These are phyloP conservation scores for Cicer cuneatum DNA, from an alignment of 306 rosid genomes.

Conservation along the genomic window DNA sequence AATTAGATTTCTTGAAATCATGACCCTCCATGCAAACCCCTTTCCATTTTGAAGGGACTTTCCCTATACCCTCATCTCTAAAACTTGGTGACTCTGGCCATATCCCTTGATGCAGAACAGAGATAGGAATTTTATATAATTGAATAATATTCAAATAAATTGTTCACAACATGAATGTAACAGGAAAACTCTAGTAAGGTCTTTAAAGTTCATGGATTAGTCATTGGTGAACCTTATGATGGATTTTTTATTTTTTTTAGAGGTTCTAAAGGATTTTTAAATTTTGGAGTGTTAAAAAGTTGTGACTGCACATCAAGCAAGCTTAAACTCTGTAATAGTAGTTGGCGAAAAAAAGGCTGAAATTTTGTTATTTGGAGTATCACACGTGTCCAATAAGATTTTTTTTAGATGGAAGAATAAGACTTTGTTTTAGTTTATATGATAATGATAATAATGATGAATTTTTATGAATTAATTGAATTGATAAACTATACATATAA, in stretches of 20 bases:
- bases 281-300: neutral
- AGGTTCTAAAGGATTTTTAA: neutral
- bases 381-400: too few relatives aligned
- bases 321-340: too few relatives aligned
- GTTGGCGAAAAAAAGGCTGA: too few relatives aligned
- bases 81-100: constrained; percentile 97
- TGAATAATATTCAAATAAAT: constrained; percentile 9
- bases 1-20: constrained; percentile 79
- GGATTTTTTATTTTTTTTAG: neutral
- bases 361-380: too few relatives aligned
- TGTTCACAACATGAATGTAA: neutral
- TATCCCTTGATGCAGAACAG: constrained; percentile 60
- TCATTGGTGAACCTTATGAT: neutral
- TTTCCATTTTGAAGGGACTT: constrained; percentile 86
- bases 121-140: neutral
- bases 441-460: too few relatives aligned
- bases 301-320: constrained; percentile 13
- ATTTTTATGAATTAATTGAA: too few relatives aligned
- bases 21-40: constrained; percentile 85
- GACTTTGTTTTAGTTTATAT: too few relatives aligned
- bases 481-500: too few relatives aligned
- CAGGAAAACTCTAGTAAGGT: neutral
- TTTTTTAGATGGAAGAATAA: too few relatives aligned
- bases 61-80: constrained; percentile 69
- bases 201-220: neutral